Evolutionary conservation across 2,329 filamentous ascomycete species (phyloP).

Genomic region (Calonectria honghensis): DNA sequence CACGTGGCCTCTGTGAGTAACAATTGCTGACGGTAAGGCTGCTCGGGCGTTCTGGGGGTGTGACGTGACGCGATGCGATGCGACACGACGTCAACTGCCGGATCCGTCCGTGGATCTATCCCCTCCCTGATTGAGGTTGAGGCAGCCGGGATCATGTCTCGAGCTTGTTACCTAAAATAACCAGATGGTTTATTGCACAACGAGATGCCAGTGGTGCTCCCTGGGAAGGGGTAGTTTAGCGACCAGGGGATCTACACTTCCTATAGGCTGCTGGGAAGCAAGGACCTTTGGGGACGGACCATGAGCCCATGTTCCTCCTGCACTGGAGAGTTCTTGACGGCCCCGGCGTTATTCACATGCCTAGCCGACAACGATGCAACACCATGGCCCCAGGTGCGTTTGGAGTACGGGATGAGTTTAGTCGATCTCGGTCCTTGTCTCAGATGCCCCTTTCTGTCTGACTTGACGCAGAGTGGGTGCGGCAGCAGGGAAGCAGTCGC

Average conservation of each 20-base stretch:
- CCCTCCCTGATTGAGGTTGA: slow-evolving; percentile 31
- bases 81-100: slow-evolving; percentile 34
- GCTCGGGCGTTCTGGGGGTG: slow-evolving; percentile 31
- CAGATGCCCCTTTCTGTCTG: slow-evolving; percentile 43
- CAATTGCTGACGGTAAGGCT: slow-evolving; percentile 51
- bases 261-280: slow-evolving; percentile 28
- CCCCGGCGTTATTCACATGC: slow-evolving; percentile 49
- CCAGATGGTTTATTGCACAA: slow-evolving; percentile 25
- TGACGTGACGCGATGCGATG: slow-evolving; percentile 31
- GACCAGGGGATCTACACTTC: background rate
- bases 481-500: slow-evolving; percentile 40
- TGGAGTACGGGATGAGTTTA: slow-evolving; percentile 34
- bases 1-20: slow-evolving; percentile 49
- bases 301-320: slow-evolving; percentile 16
- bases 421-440: slow-evolving; percentile 48
- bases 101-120: slow-evolving; percentile 31
- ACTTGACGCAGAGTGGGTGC: slow-evolving; percentile 29
- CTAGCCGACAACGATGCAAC: slow-evolving; percentile 42
- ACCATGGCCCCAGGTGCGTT: slow-evolving; percentile 24
- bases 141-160: slow-evolving; percentile 34
- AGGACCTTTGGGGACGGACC: slow-evolving; percentile 29
- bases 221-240: slow-evolving; percentile 20
- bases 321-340: slow-evolving; percentile 39
- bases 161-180: slow-evolving; percentile 39
- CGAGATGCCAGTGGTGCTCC: slow-evolving; percentile 16